Evolutionary conservation across 2,329 filamentous ascomycete species (phyloP).

Genomic region (Diaporthe capsici): DNA sequence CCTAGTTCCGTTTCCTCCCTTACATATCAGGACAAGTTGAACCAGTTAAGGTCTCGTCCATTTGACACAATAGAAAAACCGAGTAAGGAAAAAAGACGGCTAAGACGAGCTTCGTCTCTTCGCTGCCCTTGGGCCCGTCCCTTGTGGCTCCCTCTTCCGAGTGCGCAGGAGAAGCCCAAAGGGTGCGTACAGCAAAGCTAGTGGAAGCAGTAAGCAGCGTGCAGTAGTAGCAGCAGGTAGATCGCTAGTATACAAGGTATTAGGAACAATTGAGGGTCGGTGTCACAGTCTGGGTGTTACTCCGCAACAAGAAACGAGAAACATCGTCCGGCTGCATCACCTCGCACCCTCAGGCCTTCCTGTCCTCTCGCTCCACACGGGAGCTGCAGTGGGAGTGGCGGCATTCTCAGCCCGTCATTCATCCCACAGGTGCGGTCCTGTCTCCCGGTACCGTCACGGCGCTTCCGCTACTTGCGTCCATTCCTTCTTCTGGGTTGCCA

Average conservation of each 20-base stretch:
- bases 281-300: conserved; percentile 23
- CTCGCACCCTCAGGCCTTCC: conserved; percentile 1
- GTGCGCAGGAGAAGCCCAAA: not conserved
- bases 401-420: conserved; percentile 29
- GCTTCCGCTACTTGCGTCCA: conserved; percentile 16
- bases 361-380: conserved; percentile 28
- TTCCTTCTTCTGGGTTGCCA: conserved; percentile 22
- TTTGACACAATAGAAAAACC: conserved; percentile 33
- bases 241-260: conserved; percentile 41
- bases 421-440: not conserved
- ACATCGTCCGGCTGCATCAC: conserved; percentile 1
- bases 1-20: conserved; percentile 4
- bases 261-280: conserved; percentile 13
- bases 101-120: conserved; percentile 11
- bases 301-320: conserved; percentile 19
- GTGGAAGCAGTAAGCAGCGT: conserved; percentile 35
- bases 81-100: conserved; percentile 6
- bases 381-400: conserved; percentile 18
- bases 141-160: not conserved
- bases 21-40: conserved; percentile 30
- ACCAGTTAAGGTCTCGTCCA: conserved; percentile 35
- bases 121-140: not conserved
- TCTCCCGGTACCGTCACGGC: conserved; percentile 10
- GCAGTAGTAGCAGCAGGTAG: conserved; percentile 36
- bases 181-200: not conserved